Percentiles rank a stretch among this genome's conserved stretches.
These are phyloP conservation scores for Cladosporium sp. DNA, from an alignment of 2,329 filamentous ascomycete species.

Conservation along the genomic window DNA sequence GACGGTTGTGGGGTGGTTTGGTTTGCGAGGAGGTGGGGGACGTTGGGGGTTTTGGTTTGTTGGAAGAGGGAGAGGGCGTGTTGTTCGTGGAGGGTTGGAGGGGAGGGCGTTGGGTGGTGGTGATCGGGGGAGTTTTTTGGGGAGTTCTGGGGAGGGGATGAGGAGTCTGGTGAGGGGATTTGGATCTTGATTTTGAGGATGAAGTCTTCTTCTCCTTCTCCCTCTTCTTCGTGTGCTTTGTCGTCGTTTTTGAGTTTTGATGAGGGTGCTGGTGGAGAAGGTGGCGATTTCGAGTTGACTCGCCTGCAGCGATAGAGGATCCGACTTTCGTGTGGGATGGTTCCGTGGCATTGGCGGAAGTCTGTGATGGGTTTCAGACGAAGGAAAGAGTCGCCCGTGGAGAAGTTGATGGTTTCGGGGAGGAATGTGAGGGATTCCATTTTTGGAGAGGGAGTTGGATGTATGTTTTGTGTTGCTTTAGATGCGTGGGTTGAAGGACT, in stretches of 20 bases:
- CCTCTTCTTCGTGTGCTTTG: no score
- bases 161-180: no score
- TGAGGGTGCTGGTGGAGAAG: slow-evolving; percentile 2
- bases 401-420: not conserved
- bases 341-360: slow-evolving; percentile 27
- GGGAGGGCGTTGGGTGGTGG: slow-evolving; percentile 24
- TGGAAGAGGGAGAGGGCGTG: slow-evolving; percentile 24
- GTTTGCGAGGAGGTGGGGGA: slow-evolving; percentile 25
- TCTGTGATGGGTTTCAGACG: slow-evolving; percentile 24
- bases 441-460: no score
- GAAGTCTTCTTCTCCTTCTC: not conserved
- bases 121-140: no score
- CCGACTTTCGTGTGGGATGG: slow-evolving; percentile 19
- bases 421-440: slow-evolving; percentile 4
- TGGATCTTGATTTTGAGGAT: slow-evolving; percentile 32
- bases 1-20: slow-evolving; percentile 19
- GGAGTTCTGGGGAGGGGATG: no score
- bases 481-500: no score
- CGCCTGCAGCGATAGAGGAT: slow-evolving; percentile 26
- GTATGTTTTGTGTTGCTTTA: no score
- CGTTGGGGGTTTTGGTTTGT: slow-evolving; percentile 15
- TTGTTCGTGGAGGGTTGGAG: slow-evolving; percentile 24
- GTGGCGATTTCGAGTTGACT: no score
- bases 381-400: not conserved
- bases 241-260: not conserved